Evolutionary conservation across 192 early-diverging fungal genomes (phyloP).

Genomic region (Glomus cerebriforme): DNA sequence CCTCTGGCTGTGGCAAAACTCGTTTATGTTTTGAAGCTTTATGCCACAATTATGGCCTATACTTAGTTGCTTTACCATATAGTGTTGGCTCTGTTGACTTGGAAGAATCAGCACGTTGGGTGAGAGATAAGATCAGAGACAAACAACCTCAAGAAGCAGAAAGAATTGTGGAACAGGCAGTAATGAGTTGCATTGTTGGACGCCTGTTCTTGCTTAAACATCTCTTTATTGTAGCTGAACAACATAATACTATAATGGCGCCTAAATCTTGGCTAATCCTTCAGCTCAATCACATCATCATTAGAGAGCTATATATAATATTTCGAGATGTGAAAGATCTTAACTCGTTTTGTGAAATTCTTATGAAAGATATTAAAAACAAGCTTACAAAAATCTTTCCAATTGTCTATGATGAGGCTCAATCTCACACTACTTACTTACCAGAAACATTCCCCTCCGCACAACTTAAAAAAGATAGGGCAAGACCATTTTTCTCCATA

Average conservation of each 20-base stretch:
- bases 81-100: neutral
- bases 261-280: neutral
- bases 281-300: neutral
- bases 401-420: neutral
- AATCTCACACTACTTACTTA: neutral
- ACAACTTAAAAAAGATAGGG: neutral
- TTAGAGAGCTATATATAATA: neutral
- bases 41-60: neutral
- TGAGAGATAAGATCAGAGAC: neutral
- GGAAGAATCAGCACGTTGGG: neutral
- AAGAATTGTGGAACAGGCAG: neutral
- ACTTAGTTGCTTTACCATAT: neutral
- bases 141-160: neutral
- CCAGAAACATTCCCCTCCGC: neutral
- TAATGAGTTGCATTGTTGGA: neutral
- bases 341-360: neutral
- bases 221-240: neutral
- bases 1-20: neutral
- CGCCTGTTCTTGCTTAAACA: neutral
- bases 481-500: neutral
- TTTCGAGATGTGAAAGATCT: neutral
- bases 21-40: neutral
- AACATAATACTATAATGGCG: neutral
- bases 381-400: neutral
- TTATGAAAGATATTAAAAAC: neutral